Evolutionary conservation across 1,284 basidiomycete genomes (phyloP), one percentile per base, ranked within the genome.

Genomic region (Caloboletus inedulis): DNA sequence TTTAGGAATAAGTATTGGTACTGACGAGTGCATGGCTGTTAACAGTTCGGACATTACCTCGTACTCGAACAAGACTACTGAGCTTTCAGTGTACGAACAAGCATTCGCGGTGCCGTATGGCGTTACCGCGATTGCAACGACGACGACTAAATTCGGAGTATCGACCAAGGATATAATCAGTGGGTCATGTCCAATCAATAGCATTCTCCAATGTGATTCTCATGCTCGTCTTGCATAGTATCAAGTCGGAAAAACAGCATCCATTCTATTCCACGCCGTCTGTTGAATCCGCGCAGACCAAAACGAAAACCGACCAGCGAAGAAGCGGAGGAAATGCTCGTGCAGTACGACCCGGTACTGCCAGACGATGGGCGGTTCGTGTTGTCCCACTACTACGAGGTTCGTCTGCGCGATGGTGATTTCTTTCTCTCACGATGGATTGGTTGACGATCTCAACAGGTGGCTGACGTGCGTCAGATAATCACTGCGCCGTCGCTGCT

Each of bases 131-230:
- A 69, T 97, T 19, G 72, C 83, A 0, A 81, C 86, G 13, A 96
- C 94, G 0, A 80, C 78, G 14, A 95, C 92, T 1, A 91, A 88
- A 68, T 91, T 87, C 59, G 96, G 96, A 1, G 93, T 98, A 52
- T 82, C 91, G 0, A 80, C 80, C 44, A 94, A 92, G 68, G 91
- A 96, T 62, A 72, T 98, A 27, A 81, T 98, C 45, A 80, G 92
- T 92, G 55, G 27, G 82, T 75, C 34, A 5, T 45, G 16, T 31
- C 36, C 19, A 31, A 40, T 44, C 1, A 29, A n/a, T 27, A 3
- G 4, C 18, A 2, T 51, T 36, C 9, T 49, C 16, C n/a, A 9
- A 5, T 23, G n/a, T 34, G 25, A 18, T 43, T 16, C 40, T 41
- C 30, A 45, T 23, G 27, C 10, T 40, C 18, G 7, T 31, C 35